These are phyloP conservation scores for Hypoxylon rubiginosum DNA, from an alignment of 2,329 filamentous ascomycete species.

Conservation along the genomic window DNA sequence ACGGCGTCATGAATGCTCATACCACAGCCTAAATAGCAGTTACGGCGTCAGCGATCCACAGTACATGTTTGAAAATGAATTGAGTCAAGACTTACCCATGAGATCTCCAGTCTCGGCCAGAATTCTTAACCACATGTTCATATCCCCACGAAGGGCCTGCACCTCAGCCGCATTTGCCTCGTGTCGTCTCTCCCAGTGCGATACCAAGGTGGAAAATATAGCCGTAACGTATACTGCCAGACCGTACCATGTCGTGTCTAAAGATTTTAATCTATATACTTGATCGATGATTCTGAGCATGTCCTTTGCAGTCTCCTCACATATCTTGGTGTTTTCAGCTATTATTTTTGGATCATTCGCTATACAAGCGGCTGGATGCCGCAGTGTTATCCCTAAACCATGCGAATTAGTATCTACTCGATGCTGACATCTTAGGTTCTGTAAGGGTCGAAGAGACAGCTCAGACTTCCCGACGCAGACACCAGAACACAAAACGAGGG, in stretches of 20 bases:
- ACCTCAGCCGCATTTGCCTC: slow-evolving; percentile 71
- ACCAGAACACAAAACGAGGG: background rate
- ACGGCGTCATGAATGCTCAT: slow-evolving; percentile 61
- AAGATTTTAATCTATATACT: slow-evolving; percentile 73
- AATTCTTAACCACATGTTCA: slow-evolving; percentile 77
- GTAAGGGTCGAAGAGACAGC: background rate
- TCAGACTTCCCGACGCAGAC: background rate
- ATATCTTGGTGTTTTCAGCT: slow-evolving; percentile 74
- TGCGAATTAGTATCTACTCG: slow-evolving; percentile 14
- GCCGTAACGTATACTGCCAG: slow-evolving; percentile 79
- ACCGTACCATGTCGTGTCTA: slow-evolving; percentile 85
- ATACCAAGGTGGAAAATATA: slow-evolving; percentile 79
- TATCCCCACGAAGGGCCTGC: slow-evolving; percentile 72
- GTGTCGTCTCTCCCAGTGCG: slow-evolving; percentile 75
- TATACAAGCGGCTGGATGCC: slow-evolving; percentile 72
- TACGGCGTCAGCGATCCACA: slow-evolving; percentile 28
- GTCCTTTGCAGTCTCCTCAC: slow-evolving; percentile 74
- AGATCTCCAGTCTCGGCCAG: slow-evolving; percentile 75
- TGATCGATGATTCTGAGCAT: slow-evolving; percentile 72
- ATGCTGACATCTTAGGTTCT: background rate
- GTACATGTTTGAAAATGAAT: background rate
- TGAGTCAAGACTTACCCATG: slow-evolving; percentile 67
- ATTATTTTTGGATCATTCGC: slow-evolving; percentile 67
- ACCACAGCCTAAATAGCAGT: slow-evolving; percentile 57
- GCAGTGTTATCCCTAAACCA: slow-evolving; percentile 62